These are phyloP conservation scores for Opeltia flavorubescens DNA, from an alignment of 495 filamentous ascomycete genomes.

Conservation along the genomic window DNA sequence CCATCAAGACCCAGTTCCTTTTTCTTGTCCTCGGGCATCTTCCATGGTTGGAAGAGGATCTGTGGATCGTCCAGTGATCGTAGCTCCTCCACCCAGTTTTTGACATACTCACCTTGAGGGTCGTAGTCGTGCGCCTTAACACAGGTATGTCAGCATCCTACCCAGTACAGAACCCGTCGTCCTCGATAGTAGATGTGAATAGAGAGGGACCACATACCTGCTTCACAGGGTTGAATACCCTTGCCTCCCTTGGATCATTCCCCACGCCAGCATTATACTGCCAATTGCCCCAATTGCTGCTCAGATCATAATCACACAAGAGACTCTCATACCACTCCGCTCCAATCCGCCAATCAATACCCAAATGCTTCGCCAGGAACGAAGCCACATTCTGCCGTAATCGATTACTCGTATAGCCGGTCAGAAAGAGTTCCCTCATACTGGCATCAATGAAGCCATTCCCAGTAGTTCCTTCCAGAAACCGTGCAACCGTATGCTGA, in stretches of 20 bases:
- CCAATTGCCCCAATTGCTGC: constrained; percentile 66
- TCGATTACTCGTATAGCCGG: constrained; percentile 59
- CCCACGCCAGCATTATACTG: constrained; percentile 62
- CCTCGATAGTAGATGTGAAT: not conserved
- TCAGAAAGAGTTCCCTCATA: constrained; percentile 51
- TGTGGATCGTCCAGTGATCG: constrained; percentile 34
- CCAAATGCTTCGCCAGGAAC: constrained; percentile 55
- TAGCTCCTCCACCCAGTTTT: constrained; percentile 51
- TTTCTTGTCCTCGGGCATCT: constrained; percentile 34
- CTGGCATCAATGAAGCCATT: constrained; percentile 58
- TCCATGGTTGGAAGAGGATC: constrained; percentile 51
- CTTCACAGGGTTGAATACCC: constrained; percentile 53
- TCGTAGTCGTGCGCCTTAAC: constrained; percentile 52
- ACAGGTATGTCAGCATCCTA: not conserved
- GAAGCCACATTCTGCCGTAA: constrained; percentile 57
- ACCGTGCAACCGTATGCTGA: constrained; percentile 29
- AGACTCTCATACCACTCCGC: constrained; percentile 66
- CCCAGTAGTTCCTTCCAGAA: constrained; percentile 48
- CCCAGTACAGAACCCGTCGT: not conserved
- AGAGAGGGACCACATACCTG: not conserved
- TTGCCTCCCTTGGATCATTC: constrained; percentile 50
- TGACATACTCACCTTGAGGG: constrained; percentile 46
- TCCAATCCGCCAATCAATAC: constrained; percentile 63
- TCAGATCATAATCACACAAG: constrained; percentile 57
- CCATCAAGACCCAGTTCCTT: constrained; percentile 34